Percentiles rank a stretch among this genome's conserved stretches.
Conservation (phyloP, 345 rosid species). For the sweet orange (Citrus sinensis) region DVS_A1.0 CM039162.1:4142501-4143000, state of each 20-base stretch:
- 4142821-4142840: no score
- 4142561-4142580: neutral
- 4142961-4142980: no score
- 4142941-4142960: no score
- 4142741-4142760: neutral
- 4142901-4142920: no score
- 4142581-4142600: conserved; percentile 12
- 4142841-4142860: no score
- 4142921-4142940: no score
- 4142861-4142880: no score
- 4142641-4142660: conserved; percentile 6
- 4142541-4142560: neutral
- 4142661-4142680: conserved; percentile 13
- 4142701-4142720: neutral
- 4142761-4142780: neutral
- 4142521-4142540: neutral
- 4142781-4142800: no score
- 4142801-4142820: no score
- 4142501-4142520: neutral
- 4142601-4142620: neutral
- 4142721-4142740: neutral
- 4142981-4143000: no score
- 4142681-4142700: neutral
- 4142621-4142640: neutral
- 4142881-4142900: no score